Percentiles rank a stretch among this genome's conserved stretches.
Conservation (phyloP, 805 yeast species). For the Pichia exigua region DNA sequence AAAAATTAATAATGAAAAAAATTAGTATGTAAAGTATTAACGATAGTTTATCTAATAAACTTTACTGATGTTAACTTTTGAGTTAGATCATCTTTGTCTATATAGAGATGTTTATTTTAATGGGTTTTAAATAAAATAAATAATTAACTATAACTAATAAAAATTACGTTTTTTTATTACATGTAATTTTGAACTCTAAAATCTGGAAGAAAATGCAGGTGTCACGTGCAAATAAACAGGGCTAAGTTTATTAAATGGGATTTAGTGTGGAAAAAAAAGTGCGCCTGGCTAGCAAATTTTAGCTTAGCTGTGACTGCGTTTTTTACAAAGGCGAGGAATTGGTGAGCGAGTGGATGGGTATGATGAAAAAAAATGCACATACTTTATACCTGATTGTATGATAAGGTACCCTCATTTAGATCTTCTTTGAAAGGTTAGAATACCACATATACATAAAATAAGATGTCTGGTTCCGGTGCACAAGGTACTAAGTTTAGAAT, state of each 20-base stretch:
- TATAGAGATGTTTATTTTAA: background rate
- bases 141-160: background rate
- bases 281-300: background rate
- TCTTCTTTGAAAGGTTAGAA: background rate
- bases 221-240: no score
- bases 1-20: background rate
- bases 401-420: background rate
- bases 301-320: background rate
- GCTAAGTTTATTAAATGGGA: no score
- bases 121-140: background rate
- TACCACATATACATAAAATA: constrained; percentile 20
- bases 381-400: background rate
- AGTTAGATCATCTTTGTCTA: background rate
- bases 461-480: constrained; percentile 90
- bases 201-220: no score
- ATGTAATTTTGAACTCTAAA: no score
- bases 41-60: background rate
- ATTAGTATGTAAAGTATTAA: background rate
- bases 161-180: no score
- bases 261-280: background rate
- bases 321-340: background rate
- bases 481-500: constrained; percentile 99
- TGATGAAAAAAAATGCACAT: background rate
- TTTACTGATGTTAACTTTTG: background rate
- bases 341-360: background rate